phyloP scores from a whole-genome alignment of 345 rosid species.

The Lepidium didymum region DNA sequence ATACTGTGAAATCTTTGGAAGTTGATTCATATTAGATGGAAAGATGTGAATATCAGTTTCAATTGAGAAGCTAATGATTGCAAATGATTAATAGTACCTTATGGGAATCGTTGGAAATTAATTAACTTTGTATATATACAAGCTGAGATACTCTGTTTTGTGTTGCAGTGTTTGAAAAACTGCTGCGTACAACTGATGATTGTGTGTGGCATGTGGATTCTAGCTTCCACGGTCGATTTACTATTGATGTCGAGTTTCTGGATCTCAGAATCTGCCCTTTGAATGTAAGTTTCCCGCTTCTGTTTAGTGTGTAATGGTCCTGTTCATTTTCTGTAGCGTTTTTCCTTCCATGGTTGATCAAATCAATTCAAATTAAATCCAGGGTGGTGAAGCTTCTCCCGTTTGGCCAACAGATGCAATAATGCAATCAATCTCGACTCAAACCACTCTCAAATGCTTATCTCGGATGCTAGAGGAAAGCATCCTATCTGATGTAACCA shows the following conservation, averaged over 20 bases:
- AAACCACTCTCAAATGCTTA: slow-evolving; percentile 63
- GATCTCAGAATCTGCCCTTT: slow-evolving; percentile 64
- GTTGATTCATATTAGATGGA: background rate
- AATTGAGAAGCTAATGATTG: background rate
- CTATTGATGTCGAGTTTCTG: slow-evolving; percentile 90
- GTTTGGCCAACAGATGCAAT: slow-evolving; percentile 65
- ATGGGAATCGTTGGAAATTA: background rate
- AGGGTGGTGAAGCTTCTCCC: slow-evolving; percentile 68
- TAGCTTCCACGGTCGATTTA: slow-evolving; percentile 55
- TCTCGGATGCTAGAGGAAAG: slow-evolving; percentile 84
- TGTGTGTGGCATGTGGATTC: slow-evolving; percentile 80
- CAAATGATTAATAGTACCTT: background rate
- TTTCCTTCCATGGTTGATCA: background rate
- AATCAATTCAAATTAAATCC: background rate
- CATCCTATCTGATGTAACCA: slow-evolving; percentile 67
- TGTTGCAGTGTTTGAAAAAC: slow-evolving; percentile 63
- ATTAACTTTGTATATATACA: background rate
- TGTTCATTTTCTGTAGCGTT: background rate
- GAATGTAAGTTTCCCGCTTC: slow-evolving; percentile 40
- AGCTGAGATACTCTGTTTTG: background rate
- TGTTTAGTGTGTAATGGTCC: background rate
- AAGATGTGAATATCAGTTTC: background rate
- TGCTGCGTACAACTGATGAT: slow-evolving; percentile 67
- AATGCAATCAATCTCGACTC: slow-evolving; percentile 52
- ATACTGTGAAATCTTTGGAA: background rate